phyloP scores from a whole-genome alignment of 2,329 filamentous ascomycete genomes.

The Exophiala spinifera region DNA sequence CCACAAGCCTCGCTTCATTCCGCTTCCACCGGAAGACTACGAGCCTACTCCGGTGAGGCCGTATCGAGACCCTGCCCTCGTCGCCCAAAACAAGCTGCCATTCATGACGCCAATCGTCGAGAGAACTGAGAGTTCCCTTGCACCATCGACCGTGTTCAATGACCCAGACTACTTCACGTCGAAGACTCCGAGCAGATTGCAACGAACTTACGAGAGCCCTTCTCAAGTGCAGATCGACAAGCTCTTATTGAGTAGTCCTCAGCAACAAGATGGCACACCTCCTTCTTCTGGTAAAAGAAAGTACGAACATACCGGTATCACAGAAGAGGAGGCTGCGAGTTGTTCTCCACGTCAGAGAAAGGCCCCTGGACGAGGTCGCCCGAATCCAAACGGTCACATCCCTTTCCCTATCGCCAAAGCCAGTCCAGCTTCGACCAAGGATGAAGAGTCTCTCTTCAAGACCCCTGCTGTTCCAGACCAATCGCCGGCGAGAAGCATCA shows the following conservation, averaged over 20 bases:
- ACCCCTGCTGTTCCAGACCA: slow-evolving; percentile 16
- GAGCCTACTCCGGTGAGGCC: slow-evolving; percentile 68
- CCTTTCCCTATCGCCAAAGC: background rate
- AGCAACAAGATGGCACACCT: slow-evolving; percentile 48
- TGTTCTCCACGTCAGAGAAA: slow-evolving; percentile 15
- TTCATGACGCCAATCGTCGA: slow-evolving; percentile 99
- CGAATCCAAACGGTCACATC: background rate
- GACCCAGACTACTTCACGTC: slow-evolving; percentile 60
- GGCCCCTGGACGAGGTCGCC: background rate
- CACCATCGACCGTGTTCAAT: slow-evolving; percentile 57
- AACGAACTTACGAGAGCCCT: slow-evolving; percentile 27
- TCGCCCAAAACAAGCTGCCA: slow-evolving; percentile 85
- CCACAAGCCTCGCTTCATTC: slow-evolving; percentile 65
- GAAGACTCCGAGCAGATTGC: slow-evolving; percentile 73
- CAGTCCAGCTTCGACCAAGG: background rate
- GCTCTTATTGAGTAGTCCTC: slow-evolving; percentile 65
- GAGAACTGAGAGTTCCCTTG: slow-evolving; percentile 84
- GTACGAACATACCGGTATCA: slow-evolving; percentile 6
- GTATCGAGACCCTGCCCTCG: slow-evolving; percentile 74
- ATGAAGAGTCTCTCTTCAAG: slow-evolving; percentile 20
- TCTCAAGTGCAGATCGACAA: slow-evolving; percentile 41
- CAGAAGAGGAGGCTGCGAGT: slow-evolving; percentile 12
- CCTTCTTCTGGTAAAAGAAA: slow-evolving; percentile 19
- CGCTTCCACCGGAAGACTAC: slow-evolving; percentile 81
- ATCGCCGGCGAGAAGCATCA: slow-evolving; percentile 30